Conservation (phyloP, 73 alveolate species). For the Chromera velia region DNA sequence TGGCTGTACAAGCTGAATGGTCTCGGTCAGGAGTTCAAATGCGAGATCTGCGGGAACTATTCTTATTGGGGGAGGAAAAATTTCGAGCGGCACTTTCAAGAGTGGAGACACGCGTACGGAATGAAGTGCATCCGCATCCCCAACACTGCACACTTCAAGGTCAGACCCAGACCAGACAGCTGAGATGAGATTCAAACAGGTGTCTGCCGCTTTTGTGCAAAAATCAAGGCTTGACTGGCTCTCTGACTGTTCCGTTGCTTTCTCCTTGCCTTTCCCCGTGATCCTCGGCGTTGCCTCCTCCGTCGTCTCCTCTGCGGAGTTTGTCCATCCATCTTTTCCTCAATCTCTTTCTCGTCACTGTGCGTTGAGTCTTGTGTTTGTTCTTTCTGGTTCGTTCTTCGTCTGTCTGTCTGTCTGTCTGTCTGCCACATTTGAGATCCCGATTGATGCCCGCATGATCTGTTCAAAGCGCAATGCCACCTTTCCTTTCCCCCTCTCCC, state of each 20-base stretch:
- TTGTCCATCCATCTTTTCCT: too few relatives aligned
- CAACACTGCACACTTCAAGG: slow-evolving; percentile 96
- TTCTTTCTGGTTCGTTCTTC: too few relatives aligned
- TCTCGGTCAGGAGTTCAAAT: slow-evolving; percentile 77
- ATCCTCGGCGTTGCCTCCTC: background rate
- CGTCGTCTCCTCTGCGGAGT: background rate
- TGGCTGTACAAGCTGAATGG: slow-evolving; percentile 99
- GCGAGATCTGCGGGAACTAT: slow-evolving; percentile 99
- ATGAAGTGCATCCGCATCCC: slow-evolving; percentile 98
- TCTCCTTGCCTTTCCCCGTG: background rate
- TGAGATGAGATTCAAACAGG: background rate
- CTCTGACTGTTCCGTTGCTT: background rate
- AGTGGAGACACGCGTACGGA: slow-evolving; percentile 99
- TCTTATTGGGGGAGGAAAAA: slow-evolving; percentile 97
- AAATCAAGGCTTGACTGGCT: background rate
- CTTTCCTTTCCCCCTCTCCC: too few relatives aligned
- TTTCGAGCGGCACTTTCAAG: slow-evolving; percentile 93
- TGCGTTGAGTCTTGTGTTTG: too few relatives aligned
- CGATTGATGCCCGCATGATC: too few relatives aligned
- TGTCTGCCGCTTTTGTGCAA: background rate
- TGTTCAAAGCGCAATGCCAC: too few relatives aligned
- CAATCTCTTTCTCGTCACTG: too few relatives aligned
- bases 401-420: too few relatives aligned
- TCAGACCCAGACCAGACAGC: slow-evolving; percentile 81
- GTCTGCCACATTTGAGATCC: too few relatives aligned